These are phyloP conservation scores for Fraxinus sp. DNA, from an alignment of 305 asterid genomes.

Conservation along the genomic window DNA sequence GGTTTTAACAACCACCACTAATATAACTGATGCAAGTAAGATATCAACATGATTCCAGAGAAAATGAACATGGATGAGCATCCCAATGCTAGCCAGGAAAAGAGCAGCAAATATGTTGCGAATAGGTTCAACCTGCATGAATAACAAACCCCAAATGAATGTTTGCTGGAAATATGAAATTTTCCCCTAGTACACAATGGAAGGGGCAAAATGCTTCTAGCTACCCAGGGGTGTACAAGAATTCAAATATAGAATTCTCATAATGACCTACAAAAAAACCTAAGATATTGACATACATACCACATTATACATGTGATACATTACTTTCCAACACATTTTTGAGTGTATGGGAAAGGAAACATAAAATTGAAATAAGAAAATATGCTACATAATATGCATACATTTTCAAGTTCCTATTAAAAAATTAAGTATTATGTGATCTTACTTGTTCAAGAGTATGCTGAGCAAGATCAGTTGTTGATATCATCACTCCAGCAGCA, in stretches of 20 bases:
- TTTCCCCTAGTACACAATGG: background rate
- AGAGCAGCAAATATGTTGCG: slow-evolving; percentile 99
- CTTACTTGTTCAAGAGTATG: slow-evolving; percentile 97
- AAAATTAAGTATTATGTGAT: slow-evolving; percentile 4
- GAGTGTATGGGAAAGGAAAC: background rate
- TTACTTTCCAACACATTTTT: slow-evolving; percentile 6
- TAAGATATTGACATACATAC: background rate
- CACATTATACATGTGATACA: background rate
- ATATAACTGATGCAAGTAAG: slow-evolving; percentile 91
- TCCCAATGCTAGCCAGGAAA: slow-evolving; percentile 97
- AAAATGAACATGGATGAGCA: slow-evolving; percentile 98
- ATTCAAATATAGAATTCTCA: slow-evolving; percentile 2
- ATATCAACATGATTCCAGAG: slow-evolving; percentile 98
- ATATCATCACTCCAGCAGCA: slow-evolving; percentile 99
- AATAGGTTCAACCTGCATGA: slow-evolving; percentile 89
- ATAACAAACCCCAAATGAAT: slow-evolving; percentile 32
- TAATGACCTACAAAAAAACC: slow-evolving; percentile 2
- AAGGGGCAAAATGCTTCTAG: background rate
- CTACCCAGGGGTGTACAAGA: background rate
- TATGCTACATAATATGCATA: background rate
- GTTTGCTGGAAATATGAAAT: slow-evolving; percentile 11
- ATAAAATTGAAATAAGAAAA: background rate
- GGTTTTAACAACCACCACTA: slow-evolving; percentile 82
- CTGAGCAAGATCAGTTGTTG: slow-evolving; percentile 97
- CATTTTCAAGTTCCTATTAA: background rate